A percentile compares a stretch with the other conserved stretches of the same genome.
Conservation (phyloP, 768 basidiomycete species). For the Saitozyma sp. region DNA sequence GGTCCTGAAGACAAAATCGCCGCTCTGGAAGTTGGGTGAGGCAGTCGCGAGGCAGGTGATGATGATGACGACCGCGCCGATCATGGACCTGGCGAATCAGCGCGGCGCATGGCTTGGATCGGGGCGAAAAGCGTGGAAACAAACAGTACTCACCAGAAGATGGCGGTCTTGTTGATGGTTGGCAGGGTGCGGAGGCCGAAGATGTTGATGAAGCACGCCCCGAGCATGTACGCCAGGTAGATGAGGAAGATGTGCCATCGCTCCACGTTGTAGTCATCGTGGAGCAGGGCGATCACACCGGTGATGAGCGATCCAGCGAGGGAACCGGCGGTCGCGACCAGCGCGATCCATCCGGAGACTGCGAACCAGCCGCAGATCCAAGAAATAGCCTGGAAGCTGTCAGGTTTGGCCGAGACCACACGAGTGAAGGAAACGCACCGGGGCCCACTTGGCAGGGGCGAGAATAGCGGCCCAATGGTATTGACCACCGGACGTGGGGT, state of each 20-base stretch:
- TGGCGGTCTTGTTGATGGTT: constrained; percentile 37
- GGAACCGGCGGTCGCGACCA: constrained; percentile 40
- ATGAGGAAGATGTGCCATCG: constrained; percentile 42
- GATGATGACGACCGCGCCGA: constrained; percentile 36
- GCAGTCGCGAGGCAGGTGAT: constrained; percentile 27
- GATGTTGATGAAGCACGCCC: constrained; percentile 34
- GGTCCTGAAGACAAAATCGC: constrained; percentile 37
- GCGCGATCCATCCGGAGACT: constrained; percentile 41
- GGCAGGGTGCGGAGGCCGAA: constrained; percentile 39
- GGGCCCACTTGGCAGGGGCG: constrained; percentile 22
- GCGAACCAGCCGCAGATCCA: constrained; percentile 46
- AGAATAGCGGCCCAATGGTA: constrained; percentile 44
- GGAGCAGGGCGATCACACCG: constrained; percentile 31
- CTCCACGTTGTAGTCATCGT: constrained; percentile 31
- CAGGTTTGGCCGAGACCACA: not conserved
- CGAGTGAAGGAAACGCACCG: not conserved
- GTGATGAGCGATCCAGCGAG: constrained; percentile 38
- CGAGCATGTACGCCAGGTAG: constrained; percentile 39
- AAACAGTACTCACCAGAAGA: constrained; percentile 30
- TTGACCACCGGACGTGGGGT: constrained; percentile 33
- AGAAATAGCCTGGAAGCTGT: constrained; percentile 26
- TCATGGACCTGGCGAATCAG: constrained; percentile 26
- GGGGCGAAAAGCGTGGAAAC: not conserved
- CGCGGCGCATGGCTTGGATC: not conserved
- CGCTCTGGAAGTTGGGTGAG: constrained; percentile 33